Base-by-base conservation (phyloP, 1,284 basidiomycete species). In the Bondarzewia mesenterica region DNA sequence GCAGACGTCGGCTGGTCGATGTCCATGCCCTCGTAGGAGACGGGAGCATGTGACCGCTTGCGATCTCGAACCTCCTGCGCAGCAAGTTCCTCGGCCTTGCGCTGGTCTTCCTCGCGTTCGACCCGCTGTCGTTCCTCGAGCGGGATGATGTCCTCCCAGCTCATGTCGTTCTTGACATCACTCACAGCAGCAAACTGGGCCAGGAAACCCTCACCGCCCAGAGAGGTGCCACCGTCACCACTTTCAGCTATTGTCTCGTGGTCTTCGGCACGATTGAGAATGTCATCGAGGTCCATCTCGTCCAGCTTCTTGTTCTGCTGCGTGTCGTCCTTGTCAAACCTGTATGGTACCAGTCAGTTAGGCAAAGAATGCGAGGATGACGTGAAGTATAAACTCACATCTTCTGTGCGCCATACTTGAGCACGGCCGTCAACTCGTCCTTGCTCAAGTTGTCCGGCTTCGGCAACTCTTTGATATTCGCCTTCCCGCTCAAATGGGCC, bases 101-200 rank as follows among this genome's bases (percentile, higher is more conserved):
- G 72, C 53, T 82, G 78, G 57, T 83, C 88, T 55, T 92, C 91
- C 56, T 93, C 91, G 43, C 82, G 78, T 54, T 94, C 90, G 43
- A 87, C 82, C 64, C 84, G 85, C 63, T 88, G 84, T 6, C 96
- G 86, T 60, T 94, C 93, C 35, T 95, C 92, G 10, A 89, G 68
- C 7, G 96, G 96, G 58, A 99, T 99, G 63, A 99, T 99, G 57
- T 99, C 96, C 63, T 99, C 96, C 96, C 96, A 99, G 62, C 73
- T 91, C 76, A 98, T 89, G 68, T 95, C 93, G 61, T 94, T 93
- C 77, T 98, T 98, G 62, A 99, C 86, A 66, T 99, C 96, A 65
- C 93, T 95, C 55, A 99, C 91, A 47, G 89, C 89, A 4, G 93
- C 94, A 63, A 99, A 96, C 60, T 91, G 88, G 35, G 94, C 85